Conservation (phyloP, 129 eudicot species). For the Helianthus tuberosus region DNA sequence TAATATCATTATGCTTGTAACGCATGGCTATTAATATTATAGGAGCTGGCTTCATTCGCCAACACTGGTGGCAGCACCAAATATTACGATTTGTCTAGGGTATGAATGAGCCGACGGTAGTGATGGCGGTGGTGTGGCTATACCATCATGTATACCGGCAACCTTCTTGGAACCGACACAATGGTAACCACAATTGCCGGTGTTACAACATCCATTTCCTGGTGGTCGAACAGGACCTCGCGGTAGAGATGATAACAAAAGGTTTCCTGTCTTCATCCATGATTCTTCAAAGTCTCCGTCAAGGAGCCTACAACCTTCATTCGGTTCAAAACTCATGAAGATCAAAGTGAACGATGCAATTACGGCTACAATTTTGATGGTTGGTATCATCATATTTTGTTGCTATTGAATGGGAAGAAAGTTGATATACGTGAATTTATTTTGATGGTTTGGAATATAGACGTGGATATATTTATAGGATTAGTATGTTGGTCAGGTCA, state of each 20-base stretch:
- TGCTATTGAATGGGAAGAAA: not conserved
- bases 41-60: too few relatives aligned
- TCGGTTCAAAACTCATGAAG: conserved; percentile 17
- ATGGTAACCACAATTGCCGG: conserved; percentile 25
- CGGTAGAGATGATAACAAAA: conserved; percentile 24
- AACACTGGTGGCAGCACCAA: too few relatives aligned
- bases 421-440: not conserved
- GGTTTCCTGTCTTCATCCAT: conserved; percentile 22
- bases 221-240: conserved; percentile 26
- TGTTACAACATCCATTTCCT: conserved; percentile 36
- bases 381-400: conserved; percentile 10
- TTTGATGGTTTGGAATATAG: conserved; percentile 5
- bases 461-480: not conserved
- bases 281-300: conserved; percentile 20
- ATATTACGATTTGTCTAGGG: not conserved
- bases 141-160: conserved; percentile 15
- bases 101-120: conserved; percentile 1
- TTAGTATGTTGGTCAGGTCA: conserved; percentile 5
- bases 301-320: conserved; percentile 25
- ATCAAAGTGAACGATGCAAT: conserved; percentile 8
- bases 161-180: conserved; percentile 32
- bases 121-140: not conserved
- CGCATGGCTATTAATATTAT: not conserved
- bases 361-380: conserved; percentile 14
- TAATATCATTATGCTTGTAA: too few relatives aligned